Base-by-base conservation (phyloP, 2,329 filamentous ascomycete genomes). In the Paracoccidioides lutzii region DNA sequence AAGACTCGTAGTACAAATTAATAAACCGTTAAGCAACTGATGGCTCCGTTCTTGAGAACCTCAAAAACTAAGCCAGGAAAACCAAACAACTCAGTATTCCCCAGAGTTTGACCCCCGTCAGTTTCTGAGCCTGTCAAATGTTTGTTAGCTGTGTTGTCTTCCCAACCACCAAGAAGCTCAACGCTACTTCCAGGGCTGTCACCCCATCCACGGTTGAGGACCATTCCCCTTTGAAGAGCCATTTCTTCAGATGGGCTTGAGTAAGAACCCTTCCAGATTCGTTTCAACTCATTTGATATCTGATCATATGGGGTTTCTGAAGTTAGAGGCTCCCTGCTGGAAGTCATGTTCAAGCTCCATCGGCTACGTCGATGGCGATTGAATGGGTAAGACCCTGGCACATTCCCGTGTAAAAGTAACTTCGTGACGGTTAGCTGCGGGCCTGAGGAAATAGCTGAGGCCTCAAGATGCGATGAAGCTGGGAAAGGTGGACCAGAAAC, bases 31-130 rank as follows among this genome's bases (percentile, higher is more conserved):
- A 97, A 76, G 32, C 88, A 87, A 70, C 89, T 94, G 30, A 98
- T 87, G 59, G 83, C 85, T 3, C 88, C 90, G 66, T 95, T 96
- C 81, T 88, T 90, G 69, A 97, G 73, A 33, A 98, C 91, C 73
- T 98, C 93, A 73, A 98, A 97, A 49, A 96, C 82, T 70, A 97
- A 74, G 0, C 93, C 91, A 0, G 93, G 91, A 65, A 96, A 96
- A 1, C 91, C 90, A 73, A 89, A 97, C 33, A 98, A 72, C 59
- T 90, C 91, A 14, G 90, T 95, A 55, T 85, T 86, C 22, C 81
- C 82, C 58, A 85, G 69, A 9, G 46, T 53, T 70, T 76, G 67
- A 71, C 79, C 73, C 72, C 81, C 68, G 62, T 78, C 74, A 35
- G 60, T 63, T 55, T 64, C 63, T 69, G 71, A 61, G 72, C 63